These are phyloP conservation scores for Suhomyces wounanorum DNA, from an alignment of 1,139 yeast genomes.

Conservation along the genomic window DNA sequence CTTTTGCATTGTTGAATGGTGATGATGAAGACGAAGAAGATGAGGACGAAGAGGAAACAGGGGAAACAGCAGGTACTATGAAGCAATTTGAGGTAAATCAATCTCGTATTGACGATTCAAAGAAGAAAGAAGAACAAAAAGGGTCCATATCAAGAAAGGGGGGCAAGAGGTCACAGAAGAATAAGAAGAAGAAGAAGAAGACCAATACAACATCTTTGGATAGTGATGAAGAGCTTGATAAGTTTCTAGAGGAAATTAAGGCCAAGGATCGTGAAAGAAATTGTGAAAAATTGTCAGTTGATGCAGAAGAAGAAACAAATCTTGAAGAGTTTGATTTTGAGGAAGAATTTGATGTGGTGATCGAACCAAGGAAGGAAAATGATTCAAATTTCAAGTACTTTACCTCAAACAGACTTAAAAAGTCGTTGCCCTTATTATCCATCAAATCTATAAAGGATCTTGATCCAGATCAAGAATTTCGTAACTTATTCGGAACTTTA, in stretches of 20 bases:
- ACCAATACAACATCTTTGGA: constrained; percentile 17
- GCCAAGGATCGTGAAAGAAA: constrained; percentile 31
- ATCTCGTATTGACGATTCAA: constrained; percentile 5
- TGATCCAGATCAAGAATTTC: constrained; percentile 81
- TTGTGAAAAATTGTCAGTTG: not conserved
- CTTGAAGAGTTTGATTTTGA: constrained; percentile 35
- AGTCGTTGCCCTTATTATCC: constrained; percentile 42
- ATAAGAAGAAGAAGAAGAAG: constrained; percentile 12
- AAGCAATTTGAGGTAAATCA: constrained; percentile 17
- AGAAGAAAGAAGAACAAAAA: constrained; percentile 7
- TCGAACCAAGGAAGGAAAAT: constrained; percentile 37
- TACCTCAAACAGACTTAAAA: constrained; percentile 43
- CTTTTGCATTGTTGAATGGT: constrained; percentile 54
- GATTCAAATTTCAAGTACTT: constrained; percentile 49
- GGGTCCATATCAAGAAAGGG: constrained; percentile 18
- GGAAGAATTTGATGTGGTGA: constrained; percentile 31
- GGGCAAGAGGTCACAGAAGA: constrained; percentile 17
- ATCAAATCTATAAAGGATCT: constrained; percentile 53
- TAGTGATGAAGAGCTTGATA: constrained; percentile 47
- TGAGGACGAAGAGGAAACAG: not conserved
- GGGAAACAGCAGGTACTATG: constrained; percentile 25
- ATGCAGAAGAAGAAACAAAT: constrained; percentile 5
- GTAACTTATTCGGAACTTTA: constrained; percentile 70
- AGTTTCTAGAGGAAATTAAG: constrained; percentile 34
- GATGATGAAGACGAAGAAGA: constrained; percentile 38